Percentiles rank a stretch among this genome's conserved stretches.
phyloP scores from a whole-genome alignment of 176 grass and related monocot species.

The Oryza australiensis region DNA sequence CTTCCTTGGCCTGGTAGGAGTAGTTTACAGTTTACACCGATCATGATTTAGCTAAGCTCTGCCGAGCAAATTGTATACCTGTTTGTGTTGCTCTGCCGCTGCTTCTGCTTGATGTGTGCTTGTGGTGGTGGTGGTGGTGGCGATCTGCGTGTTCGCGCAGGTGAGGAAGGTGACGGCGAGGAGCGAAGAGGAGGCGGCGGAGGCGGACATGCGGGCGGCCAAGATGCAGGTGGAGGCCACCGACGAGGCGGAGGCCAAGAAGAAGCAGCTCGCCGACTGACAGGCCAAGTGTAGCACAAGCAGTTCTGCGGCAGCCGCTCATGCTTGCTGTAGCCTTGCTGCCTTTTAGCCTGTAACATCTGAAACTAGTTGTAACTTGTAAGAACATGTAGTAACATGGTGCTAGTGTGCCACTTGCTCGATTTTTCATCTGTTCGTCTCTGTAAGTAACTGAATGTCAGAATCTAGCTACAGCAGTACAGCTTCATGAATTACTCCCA shows the following conservation, averaged over 20 bases:
- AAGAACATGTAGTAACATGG: not conserved
- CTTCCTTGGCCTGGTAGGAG: constrained; percentile 39
- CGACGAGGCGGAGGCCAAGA: constrained; percentile 69
- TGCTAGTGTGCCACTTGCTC: too few relatives aligned
- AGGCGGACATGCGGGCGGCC: constrained; percentile 58
- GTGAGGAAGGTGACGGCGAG: constrained; percentile 53
- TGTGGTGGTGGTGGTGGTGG: too few relatives aligned
- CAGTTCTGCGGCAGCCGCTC: not conserved
- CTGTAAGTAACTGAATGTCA: not conserved
- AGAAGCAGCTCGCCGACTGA: constrained; percentile 33
- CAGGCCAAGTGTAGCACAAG: not conserved
- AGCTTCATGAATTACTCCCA: too few relatives aligned
- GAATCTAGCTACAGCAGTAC: not conserved
- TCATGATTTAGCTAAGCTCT: too few relatives aligned
- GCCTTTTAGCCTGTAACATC: not conserved
- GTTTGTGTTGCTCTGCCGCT: not conserved
- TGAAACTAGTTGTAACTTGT: not conserved
- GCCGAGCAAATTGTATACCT: too few relatives aligned
- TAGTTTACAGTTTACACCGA: too few relatives aligned
- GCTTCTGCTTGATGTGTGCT: not conserved
- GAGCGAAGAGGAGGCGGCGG: constrained; percentile 66
- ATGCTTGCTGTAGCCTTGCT: not conserved
- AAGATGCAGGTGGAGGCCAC: constrained; percentile 69
- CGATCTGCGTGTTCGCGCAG: constrained; percentile 3
- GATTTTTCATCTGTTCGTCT: too few relatives aligned